Evolutionary conservation across 805 yeast genomes (phyloP).

Genomic region (Yueomyces sp.): DNA sequence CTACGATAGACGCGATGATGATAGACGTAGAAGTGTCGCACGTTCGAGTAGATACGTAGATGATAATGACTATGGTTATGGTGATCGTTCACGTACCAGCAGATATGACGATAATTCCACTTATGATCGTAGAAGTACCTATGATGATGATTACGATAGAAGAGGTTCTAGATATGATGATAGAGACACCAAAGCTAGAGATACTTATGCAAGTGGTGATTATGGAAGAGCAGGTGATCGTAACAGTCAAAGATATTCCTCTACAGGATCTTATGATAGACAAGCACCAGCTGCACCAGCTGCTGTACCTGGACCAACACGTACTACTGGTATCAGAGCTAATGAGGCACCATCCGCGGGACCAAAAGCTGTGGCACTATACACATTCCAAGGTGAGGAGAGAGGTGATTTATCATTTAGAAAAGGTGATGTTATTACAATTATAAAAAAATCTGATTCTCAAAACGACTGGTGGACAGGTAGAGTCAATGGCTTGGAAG

Average conservation of each 20-base stretch:
- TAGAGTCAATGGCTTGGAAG: slow-evolving; percentile 65
- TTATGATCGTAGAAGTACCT: neutral
- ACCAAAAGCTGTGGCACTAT: slow-evolving; percentile 80
- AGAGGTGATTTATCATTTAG: slow-evolving; percentile 84
- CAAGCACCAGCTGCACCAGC: neutral
- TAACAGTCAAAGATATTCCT: neutral
- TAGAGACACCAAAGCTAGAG: slow-evolving; percentile 5
- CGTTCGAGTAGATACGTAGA: slow-evolving; percentile 4
- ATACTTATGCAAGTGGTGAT: neutral
- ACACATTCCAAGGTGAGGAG: slow-evolving; percentile 82
- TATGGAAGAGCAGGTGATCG: slow-evolving; percentile 1
- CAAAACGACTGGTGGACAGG: slow-evolving; percentile 99
- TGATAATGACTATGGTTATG: slow-evolving; percentile 1
- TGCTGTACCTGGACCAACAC: slow-evolving; percentile 1
- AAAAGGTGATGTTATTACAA: slow-evolving; percentile 87
- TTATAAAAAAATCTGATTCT: slow-evolving; percentile 73
- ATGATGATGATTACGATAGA: slow-evolving; percentile 14
- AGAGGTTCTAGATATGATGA: slow-evolving; percentile 12
- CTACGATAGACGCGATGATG: slow-evolving; percentile 6
- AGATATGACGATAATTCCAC: neutral
- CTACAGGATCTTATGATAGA: slow-evolving; percentile 1
- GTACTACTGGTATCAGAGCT: neutral
- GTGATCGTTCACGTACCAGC: slow-evolving; percentile 4
- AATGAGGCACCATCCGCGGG: slow-evolving; percentile 8
- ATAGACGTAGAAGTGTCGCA: neutral